These are phyloP conservation scores for Botryotinia narcissicola DNA, from an alignment of 2,329 filamentous ascomycete species.

Conservation along the genomic window DNA sequence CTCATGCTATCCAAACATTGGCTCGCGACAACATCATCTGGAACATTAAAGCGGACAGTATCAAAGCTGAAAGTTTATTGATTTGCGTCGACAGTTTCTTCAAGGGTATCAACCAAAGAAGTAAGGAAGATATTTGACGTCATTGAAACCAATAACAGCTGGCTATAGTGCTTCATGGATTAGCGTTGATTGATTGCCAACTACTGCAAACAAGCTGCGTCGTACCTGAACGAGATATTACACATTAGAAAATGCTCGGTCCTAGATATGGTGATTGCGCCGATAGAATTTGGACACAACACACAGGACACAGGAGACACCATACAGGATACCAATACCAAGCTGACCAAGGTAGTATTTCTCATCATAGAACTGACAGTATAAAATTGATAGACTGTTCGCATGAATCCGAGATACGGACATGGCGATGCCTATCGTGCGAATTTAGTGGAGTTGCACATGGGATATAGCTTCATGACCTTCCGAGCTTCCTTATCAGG, in stretches of 20 bases:
- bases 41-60: not conserved
- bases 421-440: not conserved
- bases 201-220: not conserved
- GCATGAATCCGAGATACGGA: not conserved
- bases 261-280: not conserved
- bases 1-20: constrained; percentile 12
- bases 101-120: not conserved
- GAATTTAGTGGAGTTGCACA: constrained; percentile 6
- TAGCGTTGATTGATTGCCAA: not conserved
- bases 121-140: constrained; percentile 13
- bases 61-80: not conserved
- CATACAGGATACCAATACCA: not conserved
- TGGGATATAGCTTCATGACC: constrained; percentile 9
- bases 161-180: not conserved
- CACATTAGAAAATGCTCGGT: not conserved
- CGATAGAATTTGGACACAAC: not conserved
- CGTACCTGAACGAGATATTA: not conserved
- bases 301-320: not conserved
- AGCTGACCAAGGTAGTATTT: constrained; percentile 13
- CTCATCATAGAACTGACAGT: not conserved
- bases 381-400: constrained; percentile 4
- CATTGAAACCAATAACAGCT: constrained; percentile 2
- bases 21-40: constrained; percentile 7
- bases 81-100: not conserved
- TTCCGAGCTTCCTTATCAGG: constrained; percentile 14